phyloP scores from a whole-genome alignment of 805 yeast species.

The Saccharomyces jurei region DNA sequence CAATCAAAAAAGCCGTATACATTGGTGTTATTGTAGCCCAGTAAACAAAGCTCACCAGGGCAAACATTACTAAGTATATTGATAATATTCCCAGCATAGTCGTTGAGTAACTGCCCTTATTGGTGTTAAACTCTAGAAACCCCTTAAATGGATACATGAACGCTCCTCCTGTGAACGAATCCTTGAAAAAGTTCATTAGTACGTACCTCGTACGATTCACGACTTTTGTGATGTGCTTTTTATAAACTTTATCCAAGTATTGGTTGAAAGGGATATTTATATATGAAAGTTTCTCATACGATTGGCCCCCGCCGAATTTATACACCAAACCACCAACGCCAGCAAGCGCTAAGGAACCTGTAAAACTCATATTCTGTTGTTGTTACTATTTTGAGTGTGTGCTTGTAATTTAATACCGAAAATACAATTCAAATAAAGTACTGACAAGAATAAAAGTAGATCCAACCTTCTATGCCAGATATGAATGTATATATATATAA shows the following conservation, averaged over 20 bases:
- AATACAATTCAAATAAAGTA: too few relatives aligned
- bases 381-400: background rate
- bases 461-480: background rate
- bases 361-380: conserved; percentile 22
- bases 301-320: conserved; percentile 23
- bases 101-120: conserved; percentile 11
- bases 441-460: background rate
- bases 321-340: conserved; percentile 25
- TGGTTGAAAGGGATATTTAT: conserved; percentile 8
- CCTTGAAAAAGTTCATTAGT: conserved; percentile 17
- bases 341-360: conserved; percentile 23
- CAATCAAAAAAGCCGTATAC: conserved; percentile 21
- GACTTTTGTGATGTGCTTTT: conserved; percentile 8
- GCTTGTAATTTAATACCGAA: too few relatives aligned
- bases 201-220: conserved; percentile 8
- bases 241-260: conserved; percentile 9
- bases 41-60: conserved; percentile 17
- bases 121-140: conserved; percentile 10
- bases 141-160: conserved; percentile 24
- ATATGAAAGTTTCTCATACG: conserved; percentile 15
- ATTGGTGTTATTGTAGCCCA: conserved; percentile 27
- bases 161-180: conserved; percentile 16
- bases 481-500: background rate
- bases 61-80: conserved; percentile 14
- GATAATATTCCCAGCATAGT: conserved; percentile 7